Conservation (phyloP, 371 early-diverging fungal species). For the Lichtheimia hyalospora region DNA sequence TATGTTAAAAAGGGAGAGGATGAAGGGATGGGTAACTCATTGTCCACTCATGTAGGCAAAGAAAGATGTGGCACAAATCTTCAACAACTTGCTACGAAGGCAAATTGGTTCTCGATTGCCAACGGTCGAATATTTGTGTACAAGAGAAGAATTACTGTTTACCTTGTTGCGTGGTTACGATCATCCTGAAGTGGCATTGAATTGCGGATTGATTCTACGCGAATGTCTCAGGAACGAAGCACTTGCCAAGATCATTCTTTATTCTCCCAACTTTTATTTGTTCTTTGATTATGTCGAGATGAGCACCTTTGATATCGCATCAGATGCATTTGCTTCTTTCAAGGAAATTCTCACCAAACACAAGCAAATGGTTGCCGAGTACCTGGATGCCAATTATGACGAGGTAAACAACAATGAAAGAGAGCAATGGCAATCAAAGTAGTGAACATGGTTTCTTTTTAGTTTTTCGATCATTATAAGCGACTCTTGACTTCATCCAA, state of each 20-base stretch:
- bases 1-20: constrained; percentile 12
- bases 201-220: constrained; percentile 95
- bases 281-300: constrained; percentile 95
- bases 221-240: constrained; percentile 95
- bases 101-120: constrained; percentile 94
- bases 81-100: constrained; percentile 92
- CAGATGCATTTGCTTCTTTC: constrained; percentile 97
- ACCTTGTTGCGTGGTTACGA: constrained; percentile 88
- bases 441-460: neutral
- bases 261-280: constrained; percentile 84
- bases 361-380: constrained; percentile 88
- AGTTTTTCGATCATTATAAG: constrained; percentile 92
- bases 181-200: constrained; percentile 92
- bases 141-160: constrained; percentile 79
- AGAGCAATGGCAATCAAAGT: neutral
- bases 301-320: constrained; percentile 96
- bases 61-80: constrained; percentile 97
- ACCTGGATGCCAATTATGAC: constrained; percentile 88
- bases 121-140: constrained; percentile 92
- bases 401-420: constrained; percentile 42
- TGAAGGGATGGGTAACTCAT: neutral
- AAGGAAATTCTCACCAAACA: constrained; percentile 96
- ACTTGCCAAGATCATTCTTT: constrained; percentile 82
- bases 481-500: constrained; percentile 84
- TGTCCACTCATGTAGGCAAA: constrained; percentile 64